Conservation (phyloP, 495 filamentous ascomycete species). For the Aspergillus sparsus region DNA sequence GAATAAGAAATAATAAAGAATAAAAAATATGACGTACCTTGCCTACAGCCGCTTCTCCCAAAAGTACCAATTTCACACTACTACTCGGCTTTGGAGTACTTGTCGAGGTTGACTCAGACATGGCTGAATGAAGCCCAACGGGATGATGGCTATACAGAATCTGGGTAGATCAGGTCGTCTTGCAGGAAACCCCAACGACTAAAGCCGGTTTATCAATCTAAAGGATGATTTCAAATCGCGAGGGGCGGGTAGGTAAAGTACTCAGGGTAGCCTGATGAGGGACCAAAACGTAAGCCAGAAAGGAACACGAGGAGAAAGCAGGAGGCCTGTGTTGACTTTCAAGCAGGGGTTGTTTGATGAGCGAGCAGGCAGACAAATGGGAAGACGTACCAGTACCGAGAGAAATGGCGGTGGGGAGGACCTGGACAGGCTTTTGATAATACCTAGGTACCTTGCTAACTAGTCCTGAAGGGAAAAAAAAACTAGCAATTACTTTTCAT, state of each 20-base stretch:
- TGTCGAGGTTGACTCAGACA: slow-evolving; percentile 49
- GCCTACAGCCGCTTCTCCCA: slow-evolving; percentile 96
- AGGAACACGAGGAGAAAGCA: slow-evolving; percentile 19
- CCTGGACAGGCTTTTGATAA: slow-evolving; percentile 4
- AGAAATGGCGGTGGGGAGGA: slow-evolving; percentile 28
- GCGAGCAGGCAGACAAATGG: slow-evolving; percentile 20
- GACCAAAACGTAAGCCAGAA: slow-evolving; percentile 25
- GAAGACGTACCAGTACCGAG: slow-evolving; percentile 23
- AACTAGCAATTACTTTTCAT: slow-evolving; percentile 7
- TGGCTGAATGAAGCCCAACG: slow-evolving; percentile 30
- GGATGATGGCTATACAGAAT: slow-evolving; percentile 14
- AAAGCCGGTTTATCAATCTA: slow-evolving; percentile 30
- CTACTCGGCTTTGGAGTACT: slow-evolving; percentile 90
- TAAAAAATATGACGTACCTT: slow-evolving; percentile 64
- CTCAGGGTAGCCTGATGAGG: slow-evolving; percentile 25
- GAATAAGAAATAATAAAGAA: no score
- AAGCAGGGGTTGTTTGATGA: slow-evolving; percentile 23
- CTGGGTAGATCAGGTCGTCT: slow-evolving; percentile 33
- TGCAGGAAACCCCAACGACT: slow-evolving; percentile 34
- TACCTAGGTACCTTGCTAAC: slow-evolving; percentile 14
- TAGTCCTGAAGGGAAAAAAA: slow-evolving; percentile 12
- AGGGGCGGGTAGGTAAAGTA: slow-evolving; percentile 19
- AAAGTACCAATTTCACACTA: slow-evolving; percentile 97
- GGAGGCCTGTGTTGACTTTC: slow-evolving; percentile 20
- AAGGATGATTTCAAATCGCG: slow-evolving; percentile 31